Evolutionary conservation across 495 filamentous ascomycete species (phyloP).

Genomic region (Paragyromitra xinjiangensis): DNA sequence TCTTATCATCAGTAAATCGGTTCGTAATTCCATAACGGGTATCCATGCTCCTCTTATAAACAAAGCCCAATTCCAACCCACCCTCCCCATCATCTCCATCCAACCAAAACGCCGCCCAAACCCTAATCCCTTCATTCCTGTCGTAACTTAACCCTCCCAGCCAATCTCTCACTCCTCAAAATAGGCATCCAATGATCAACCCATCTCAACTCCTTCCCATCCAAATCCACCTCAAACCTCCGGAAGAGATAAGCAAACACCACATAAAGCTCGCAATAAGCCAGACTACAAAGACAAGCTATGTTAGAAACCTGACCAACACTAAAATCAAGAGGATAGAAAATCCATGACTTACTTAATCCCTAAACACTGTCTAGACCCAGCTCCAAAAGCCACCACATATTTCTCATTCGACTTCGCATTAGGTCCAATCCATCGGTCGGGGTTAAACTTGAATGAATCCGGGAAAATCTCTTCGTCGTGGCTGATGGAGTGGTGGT

Average conservation of each 20-base stretch:
- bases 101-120: constrained; percentile 11
- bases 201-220: constrained; percentile 2
- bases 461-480: constrained; percentile 61
- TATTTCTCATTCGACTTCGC: constrained; percentile 60
- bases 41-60: constrained; percentile 3
- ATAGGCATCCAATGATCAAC: constrained; percentile 35
- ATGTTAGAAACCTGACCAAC: background rate
- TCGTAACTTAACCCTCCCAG: constrained; percentile 29
- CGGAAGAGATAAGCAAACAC: constrained; percentile 24
- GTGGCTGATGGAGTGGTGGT: constrained; percentile 58
- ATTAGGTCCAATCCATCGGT: constrained; percentile 59
- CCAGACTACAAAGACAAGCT: constrained; percentile 10
- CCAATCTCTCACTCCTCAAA: constrained; percentile 26
- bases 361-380: constrained; percentile 61
- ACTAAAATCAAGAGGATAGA: background rate
- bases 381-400: constrained; percentile 61
- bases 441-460: constrained; percentile 60
- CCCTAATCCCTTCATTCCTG: constrained; percentile 18
- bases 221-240: constrained; percentile 35
- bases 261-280: constrained; percentile 31
- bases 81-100: background rate
- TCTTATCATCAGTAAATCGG: background rate
- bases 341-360: constrained; percentile 55
- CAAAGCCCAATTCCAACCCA: constrained; percentile 4
- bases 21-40: background rate